phyloP scores from a whole-genome alignment of 495 filamentous ascomycete species.

The Penicillium macrosclerotiorum region DNA sequence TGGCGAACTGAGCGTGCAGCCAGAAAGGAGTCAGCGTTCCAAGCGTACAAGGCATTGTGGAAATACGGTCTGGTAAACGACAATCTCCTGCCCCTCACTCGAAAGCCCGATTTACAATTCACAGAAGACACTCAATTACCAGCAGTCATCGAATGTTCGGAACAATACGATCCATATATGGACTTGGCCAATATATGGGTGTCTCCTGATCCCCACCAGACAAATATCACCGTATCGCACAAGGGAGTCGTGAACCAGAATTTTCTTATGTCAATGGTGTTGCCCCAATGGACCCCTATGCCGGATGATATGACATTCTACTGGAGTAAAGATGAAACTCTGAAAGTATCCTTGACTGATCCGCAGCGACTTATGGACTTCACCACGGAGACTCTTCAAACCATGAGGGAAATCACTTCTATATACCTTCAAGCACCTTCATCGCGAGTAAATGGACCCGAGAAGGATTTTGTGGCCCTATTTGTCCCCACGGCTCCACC shows the following conservation, averaged over 20 bases:
- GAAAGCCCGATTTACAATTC: conserved; percentile 21
- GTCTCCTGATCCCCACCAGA: conserved; percentile 31
- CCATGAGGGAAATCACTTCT: conserved; percentile 41
- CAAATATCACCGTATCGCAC: conserved; percentile 25
- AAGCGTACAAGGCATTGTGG: conserved; percentile 73
- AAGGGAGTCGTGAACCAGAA: conserved; percentile 27
- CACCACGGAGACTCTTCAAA: conserved; percentile 10
- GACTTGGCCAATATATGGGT: conserved; percentile 56
- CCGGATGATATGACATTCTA: conserved; percentile 46
- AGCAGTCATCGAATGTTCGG: conserved; percentile 47
- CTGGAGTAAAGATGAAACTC: conserved; percentile 46
- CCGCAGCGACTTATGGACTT: conserved; percentile 14
- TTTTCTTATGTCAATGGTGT: conserved; percentile 42
- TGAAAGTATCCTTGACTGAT: conserved; percentile 35
- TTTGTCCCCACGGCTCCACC: conserved; percentile 29
- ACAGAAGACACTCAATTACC: conserved; percentile 14
- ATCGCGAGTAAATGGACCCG: conserved; percentile 29
- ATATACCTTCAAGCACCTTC: conserved; percentile 51
- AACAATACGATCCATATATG: conserved; percentile 65
- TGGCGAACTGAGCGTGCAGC: conserved; percentile 78
- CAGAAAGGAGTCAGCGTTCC: conserved; percentile 78
- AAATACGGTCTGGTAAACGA: conserved; percentile 71
- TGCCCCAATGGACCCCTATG: conserved; percentile 42
- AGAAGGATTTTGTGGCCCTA: conserved; percentile 44
- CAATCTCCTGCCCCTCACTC: conserved; percentile 64